Conservation (phyloP, 1,139 yeast genomes). For the Blastobotrys aristatus region DNA sequence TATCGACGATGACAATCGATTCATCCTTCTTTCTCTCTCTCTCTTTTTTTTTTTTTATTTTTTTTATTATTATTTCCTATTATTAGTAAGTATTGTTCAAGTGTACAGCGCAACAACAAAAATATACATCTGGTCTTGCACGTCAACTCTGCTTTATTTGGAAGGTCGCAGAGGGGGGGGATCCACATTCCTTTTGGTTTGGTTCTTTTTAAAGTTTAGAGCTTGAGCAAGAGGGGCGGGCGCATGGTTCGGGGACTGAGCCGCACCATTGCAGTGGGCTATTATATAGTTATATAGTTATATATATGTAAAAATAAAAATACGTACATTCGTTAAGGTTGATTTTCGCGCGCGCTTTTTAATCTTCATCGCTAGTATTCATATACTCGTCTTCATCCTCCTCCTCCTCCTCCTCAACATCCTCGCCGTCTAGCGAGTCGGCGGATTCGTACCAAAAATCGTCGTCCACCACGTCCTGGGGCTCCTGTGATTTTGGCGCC, state of each 20-base stretch:
- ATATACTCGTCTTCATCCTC: slow-evolving; percentile 1
- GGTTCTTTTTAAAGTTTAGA: too few relatives aligned
- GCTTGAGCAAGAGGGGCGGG: too few relatives aligned
- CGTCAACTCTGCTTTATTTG: too few relatives aligned
- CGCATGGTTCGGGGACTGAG: too few relatives aligned
- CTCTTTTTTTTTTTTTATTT: not conserved
- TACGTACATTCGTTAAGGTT: not conserved
- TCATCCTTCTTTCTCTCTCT: not conserved
- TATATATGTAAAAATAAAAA: too few relatives aligned
- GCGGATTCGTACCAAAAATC: slow-evolving; percentile 83
- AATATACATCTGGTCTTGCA: too few relatives aligned
- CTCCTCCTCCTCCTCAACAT: slow-evolving; percentile 21
- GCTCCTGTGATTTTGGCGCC: slow-evolving; percentile 38
- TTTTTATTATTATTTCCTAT: not conserved
- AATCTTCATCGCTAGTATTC: not conserved
- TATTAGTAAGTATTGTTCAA: too few relatives aligned
- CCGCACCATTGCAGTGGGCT: too few relatives aligned
- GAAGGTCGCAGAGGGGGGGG: too few relatives aligned
- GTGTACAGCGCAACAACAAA: too few relatives aligned
- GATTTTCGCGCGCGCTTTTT: not conserved
- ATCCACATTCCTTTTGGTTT: too few relatives aligned
- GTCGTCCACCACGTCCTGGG: slow-evolving; percentile 71
- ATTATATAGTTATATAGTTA: too few relatives aligned
- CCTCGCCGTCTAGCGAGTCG: slow-evolving; percentile 51
- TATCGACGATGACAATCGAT: not conserved